These are phyloP conservation scores for Arabidopsis lyrata DNA, from an alignment of 441 rosid genomes.

Conservation along the genomic window DNA sequence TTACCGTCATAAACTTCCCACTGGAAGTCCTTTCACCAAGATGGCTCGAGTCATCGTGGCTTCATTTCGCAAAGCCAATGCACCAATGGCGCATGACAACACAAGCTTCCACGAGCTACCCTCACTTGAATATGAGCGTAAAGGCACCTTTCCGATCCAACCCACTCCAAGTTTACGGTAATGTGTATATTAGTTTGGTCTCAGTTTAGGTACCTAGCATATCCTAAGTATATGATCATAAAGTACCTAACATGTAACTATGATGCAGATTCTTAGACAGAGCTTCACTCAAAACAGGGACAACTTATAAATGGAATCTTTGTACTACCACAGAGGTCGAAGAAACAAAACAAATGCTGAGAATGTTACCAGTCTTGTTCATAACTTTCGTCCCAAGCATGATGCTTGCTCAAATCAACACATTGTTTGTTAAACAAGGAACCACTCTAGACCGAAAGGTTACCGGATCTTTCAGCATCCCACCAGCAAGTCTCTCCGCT, in stretches of 20 bases:
- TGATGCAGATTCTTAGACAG: constrained; percentile 68
- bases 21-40: constrained; percentile 77
- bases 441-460: constrained; percentile 66
- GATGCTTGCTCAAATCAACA: constrained; percentile 80
- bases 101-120: constrained; percentile 68
- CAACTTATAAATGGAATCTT: constrained; percentile 62
- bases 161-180: constrained; percentile 73
- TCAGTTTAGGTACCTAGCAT: background rate
- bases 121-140: constrained; percentile 53
- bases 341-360: constrained; percentile 91
- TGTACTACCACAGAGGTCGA: constrained; percentile 89
- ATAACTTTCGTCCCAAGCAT: constrained; percentile 79
- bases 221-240: background rate
- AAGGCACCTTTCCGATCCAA: constrained; percentile 65
- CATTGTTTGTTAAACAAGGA: constrained; percentile 90
- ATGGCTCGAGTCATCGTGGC: constrained; percentile 84
- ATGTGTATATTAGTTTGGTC: background rate
- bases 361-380: constrained; percentile 78
- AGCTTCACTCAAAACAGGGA: constrained; percentile 70
- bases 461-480: constrained; percentile 66
- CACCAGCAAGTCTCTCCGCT: constrained; percentile 75
- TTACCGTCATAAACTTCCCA: constrained; percentile 73
- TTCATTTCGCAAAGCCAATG: constrained; percentile 62
- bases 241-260: constrained; percentile 1
- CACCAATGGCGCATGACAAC: constrained; percentile 53